Evolutionary conservation across 176 grass and related monocot genomes (phyloP), one percentile per base, ranked within the genome.

Genomic region (Pharus latifolius): DNA sequence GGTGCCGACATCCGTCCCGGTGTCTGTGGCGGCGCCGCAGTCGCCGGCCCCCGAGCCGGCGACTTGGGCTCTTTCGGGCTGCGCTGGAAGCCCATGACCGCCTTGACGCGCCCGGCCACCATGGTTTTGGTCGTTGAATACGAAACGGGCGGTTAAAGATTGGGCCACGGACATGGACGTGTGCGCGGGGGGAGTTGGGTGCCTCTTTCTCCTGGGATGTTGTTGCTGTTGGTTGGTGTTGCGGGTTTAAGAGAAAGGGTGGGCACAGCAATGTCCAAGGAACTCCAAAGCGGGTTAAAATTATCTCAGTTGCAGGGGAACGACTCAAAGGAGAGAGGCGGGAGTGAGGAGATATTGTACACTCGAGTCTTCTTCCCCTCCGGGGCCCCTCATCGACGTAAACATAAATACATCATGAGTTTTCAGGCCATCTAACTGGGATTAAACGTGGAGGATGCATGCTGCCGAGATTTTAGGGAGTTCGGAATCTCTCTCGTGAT

Each of bases 61-160:
- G 77, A 19, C 56, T 92, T 91, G 28, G 77, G 64, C 10, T 54
- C 67, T 4, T 63, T 80, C 35, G 79, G 67, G 76, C 55, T 91
- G 58, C 82, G 78, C 59, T 91, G 90, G 84, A 99, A 91, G 45
- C 96, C 90, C 87, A 99, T 99, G 42, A 37, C 96, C 16, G 87
- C 87, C 82, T 95, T 99, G 10, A 99, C 96, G 49, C 86, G 85
- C 13, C 96, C 90, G n/a, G 90, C 60, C 72, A 99, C 96, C 96
- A 99, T 91, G 64, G 20, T 19, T 10, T 53, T 13, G 29, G 26
- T 4, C 11, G 58, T 17, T 60, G 17, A 59, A 38, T 27, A 5
- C 26, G 56, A 56, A 28, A 45, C 33, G 45, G 34, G 56, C 41
- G 15, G 19, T 10, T 64, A 47, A n/a, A 70, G 63, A 56, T 20